phyloP scores from a whole-genome alignment of 257 asterid genomes.

The Fraxinus quadrangulata region DNA sequence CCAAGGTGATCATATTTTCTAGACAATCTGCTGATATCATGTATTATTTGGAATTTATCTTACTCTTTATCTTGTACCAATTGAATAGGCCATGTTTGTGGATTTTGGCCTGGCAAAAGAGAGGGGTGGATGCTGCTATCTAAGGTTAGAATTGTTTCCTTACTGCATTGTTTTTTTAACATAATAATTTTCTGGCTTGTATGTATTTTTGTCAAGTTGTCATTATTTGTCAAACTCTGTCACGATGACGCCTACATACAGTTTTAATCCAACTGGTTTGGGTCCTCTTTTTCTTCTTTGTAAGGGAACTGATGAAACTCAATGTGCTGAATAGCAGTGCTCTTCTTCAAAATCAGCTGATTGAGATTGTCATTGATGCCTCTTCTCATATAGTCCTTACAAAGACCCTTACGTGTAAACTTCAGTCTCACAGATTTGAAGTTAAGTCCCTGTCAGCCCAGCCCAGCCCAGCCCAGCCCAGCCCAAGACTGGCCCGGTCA shows the following conservation, averaged over 20 bases:
- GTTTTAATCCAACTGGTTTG: neutral
- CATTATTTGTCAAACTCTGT: neutral
- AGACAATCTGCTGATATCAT: conserved; percentile 13
- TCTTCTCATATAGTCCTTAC: neutral
- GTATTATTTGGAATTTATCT: conserved; percentile 17
- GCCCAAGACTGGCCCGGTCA: neutral
- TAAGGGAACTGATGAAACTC: neutral
- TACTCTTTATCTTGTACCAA: conserved; percentile 10
- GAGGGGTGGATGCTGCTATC: conserved; percentile 90
- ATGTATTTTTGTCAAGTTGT: neutral
- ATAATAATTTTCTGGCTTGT: neutral
- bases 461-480: neutral
- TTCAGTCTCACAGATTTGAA: neutral
- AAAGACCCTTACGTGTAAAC: neutral
- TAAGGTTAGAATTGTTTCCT: conserved; percentile 58
- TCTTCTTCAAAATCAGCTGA: neutral
- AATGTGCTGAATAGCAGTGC: neutral
- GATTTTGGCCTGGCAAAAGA: conserved; percentile 97
- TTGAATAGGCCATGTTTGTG: conserved; percentile 93
- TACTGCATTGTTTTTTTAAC: neutral
- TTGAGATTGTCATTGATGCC: neutral
- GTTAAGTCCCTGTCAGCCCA: neutral
- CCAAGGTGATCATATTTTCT: conserved; percentile 62
- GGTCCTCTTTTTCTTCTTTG: neutral
- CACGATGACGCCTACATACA: neutral